Evolutionary conservation across 805 yeast genomes (phyloP).

Genomic region (Candida corydali): DNA sequence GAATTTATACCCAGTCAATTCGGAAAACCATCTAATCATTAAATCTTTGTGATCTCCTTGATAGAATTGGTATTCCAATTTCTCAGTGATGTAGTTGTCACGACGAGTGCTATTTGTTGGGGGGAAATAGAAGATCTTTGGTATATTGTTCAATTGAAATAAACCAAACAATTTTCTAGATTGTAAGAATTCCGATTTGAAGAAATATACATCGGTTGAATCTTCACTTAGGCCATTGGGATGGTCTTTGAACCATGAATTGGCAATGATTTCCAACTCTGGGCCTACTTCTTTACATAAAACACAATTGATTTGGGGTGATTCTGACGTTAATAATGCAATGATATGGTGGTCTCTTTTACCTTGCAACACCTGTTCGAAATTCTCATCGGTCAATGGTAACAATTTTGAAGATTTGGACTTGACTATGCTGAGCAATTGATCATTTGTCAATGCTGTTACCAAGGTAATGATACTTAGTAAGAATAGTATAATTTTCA

Average conservation of each 20-base stretch:
- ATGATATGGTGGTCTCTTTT: slow-evolving; percentile 69
- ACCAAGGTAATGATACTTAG: slow-evolving; percentile 11
- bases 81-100: slow-evolving; percentile 22
- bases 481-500: slow-evolving; percentile 4
- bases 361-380: slow-evolving; percentile 51
- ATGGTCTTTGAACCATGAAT: slow-evolving; percentile 52
- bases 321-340: slow-evolving; percentile 67
- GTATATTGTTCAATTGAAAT: slow-evolving; percentile 66
- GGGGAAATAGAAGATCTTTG: slow-evolving; percentile 61
- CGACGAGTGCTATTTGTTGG: slow-evolving; percentile 42
- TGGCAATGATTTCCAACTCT: slow-evolving; percentile 53
- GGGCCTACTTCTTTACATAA: slow-evolving; percentile 73
- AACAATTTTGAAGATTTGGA: slow-evolving; percentile 17
- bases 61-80: slow-evolving; percentile 42
- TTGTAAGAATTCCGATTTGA: slow-evolving; percentile 66
- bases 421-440: slow-evolving; percentile 17
- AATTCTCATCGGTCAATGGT: slow-evolving; percentile 56
- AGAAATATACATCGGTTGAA: slow-evolving; percentile 57
- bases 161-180: slow-evolving; percentile 49
- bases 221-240: slow-evolving; percentile 35
- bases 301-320: slow-evolving; percentile 69
- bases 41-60: slow-evolving; percentile 40
- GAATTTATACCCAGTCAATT: slow-evolving; percentile 31
- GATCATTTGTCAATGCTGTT: slow-evolving; percentile 21
- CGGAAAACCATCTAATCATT: slow-evolving; percentile 32